Evolutionary conservation across 208 protist genomes (phyloP), one percentile per base, ranked within the genome.

Genomic region (Leishmania martiniquensis): DNA sequence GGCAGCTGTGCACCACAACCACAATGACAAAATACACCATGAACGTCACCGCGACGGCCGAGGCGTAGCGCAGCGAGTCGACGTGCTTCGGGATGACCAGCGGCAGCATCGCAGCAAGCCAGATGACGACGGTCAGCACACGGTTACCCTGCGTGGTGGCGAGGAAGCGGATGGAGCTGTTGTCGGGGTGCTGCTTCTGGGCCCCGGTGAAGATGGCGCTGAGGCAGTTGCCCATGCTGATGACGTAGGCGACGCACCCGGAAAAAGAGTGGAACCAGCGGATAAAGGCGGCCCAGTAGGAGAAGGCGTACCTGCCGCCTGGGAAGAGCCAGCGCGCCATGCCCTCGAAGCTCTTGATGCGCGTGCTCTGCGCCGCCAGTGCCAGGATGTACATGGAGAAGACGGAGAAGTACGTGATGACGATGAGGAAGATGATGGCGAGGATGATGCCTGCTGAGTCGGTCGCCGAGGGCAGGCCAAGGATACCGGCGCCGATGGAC

Each of bases 51-150:
- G 85, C 91, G 69, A 92, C 34, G 9, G 82, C 63, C 20, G 89
- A 92, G 39, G 87, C 74, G 76, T 91, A 89, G 37, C 89, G 87
- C 17, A 95, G 87, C 12, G 88, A 90, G 82, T 95, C 87, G 75
- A 95, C 80, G 52, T 88, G 76, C 75, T 91, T 91, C 32, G 88
- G 88, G 34, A 93, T 76, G 29, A 84, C 80, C 65, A 93, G 69
- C 32, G 91, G 87, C 34, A 95, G 68, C 91, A 95, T 93, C 39
- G 78, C 45, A 60, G 72, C 75, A 4, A 84, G n/a, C 89, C 89
- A 93, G 2, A 90, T 65, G 32, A 87, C 25, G 44, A 47, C 55
- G 22, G 80, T 87, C 12, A 93, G 55, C 29, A 90, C 54, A 44
- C 81, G 84, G 20, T 59, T 71, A 9, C 85, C 85, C 20, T 78